Base-by-base conservation (phyloP, 75 land plant species). In the Adiantum capillusveneris region DNA sequence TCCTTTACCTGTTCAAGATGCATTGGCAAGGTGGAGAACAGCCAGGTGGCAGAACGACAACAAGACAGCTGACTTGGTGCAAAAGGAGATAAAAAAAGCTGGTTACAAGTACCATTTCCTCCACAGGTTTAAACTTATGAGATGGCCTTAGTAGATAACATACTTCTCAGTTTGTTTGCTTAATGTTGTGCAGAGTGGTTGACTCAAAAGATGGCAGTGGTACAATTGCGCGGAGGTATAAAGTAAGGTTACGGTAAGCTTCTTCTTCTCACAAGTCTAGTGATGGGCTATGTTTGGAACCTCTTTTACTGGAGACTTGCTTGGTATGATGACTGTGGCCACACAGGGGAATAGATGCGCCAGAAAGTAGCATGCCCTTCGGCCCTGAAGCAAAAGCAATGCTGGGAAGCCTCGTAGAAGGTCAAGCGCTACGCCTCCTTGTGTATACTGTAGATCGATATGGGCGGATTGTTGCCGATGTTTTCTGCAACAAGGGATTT, bases 271-370 rank as follows among this genome's bases (percentile, higher is more conserved):
- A 34, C 37, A 34, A n/a, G n/a, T n/a, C n/a, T n/a, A n/a, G n/a
- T n/a, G n/a, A 62, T 19, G 58, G 13, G 11, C 20, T 7, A 13
- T 59, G 21, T 59, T 59, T 48, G 48, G 53, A 17, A 39, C 18
- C 58, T 27, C 17, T 50, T 50, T 22, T 49, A 6, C 29, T 48
- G n/a, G n/a, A n/a, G n/a, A 12, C 1, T 52, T n/a, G n/a, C n/a
- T n/a, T n/a, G 7, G 26, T 20, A 25, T 31, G 17, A 17, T 41
- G 27, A 14, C 21, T 20, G 13, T 29, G 0, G 17, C n/a, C n/a
- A n/a, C 25, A 65, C 81, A 93, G 98, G 59, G 98, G 98, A 57
- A 84, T 93, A 25, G 98, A 93, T 71, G 98, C 98, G 41, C 98
- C 98, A n/a, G 98, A 93, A 67, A 83, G 75, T 44, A n/a, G 54